Evolutionary conservation across 1,284 basidiomycete genomes (phyloP), one percentile per base, ranked within the genome.

Genomic region (Peniophora sp.): DNA sequence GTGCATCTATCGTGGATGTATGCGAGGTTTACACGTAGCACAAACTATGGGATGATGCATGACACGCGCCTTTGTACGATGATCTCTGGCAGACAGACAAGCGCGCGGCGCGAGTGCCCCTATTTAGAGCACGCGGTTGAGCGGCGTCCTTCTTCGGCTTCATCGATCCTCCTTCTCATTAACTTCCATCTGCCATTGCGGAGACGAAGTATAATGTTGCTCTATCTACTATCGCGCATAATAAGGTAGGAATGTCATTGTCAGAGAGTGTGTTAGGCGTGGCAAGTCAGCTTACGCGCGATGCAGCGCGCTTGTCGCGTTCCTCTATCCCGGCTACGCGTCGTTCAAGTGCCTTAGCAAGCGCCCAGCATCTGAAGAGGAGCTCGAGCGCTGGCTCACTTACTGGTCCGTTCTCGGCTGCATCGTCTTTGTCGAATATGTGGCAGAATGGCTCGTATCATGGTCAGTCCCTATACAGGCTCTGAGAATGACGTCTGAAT

Each of bases 401-500:
- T 93, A 92, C 61, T 92, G 90, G 90, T 85, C 82, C 27, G 89
- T 92, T 0, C 77, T 92, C 11, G 90, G 87, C 0, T 83, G 81
- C 61, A 78, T 92, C 53, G 73, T 89, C 32, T 78, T 77, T 3
- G 69, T 85, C 17, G 90, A 92, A 63, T 84, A 84, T 58, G 71
- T 86, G 41, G 86, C 85, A 17, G 89, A 92, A 63, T 92, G 90
- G 88, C 64, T 82, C n/a, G 69, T 92, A 19, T 84, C 81, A 55
- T 92, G 90, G 89, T 89, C 58, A 59, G 75, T 67, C 35, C 53
- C 43, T 27, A 24, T 51, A 35, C 53, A 41, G 52, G 36, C 50
- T 32, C 45, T 49, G 32, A 47, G 25, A 41, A 47, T 44, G 46
- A 32, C 5, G 27, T 32, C 12, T 12, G 12, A 32, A 32, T 32